phyloP scores from a whole-genome alignment of 768 basidiomycete genomes.

The Tricholoma sp. region DNA sequence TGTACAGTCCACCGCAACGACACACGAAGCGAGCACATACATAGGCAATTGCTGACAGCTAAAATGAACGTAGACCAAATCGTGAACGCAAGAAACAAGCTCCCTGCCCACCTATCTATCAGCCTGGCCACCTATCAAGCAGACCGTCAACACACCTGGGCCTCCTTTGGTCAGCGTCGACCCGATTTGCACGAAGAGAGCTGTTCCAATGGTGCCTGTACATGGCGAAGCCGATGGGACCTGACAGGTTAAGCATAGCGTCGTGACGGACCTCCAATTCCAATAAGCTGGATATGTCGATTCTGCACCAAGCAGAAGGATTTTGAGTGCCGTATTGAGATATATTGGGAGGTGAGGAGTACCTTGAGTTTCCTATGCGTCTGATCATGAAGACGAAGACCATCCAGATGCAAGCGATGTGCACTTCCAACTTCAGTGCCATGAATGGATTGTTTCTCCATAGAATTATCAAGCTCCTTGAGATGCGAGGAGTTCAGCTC shows the following conservation, averaged over 20 bases:
- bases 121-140: slow-evolving; percentile 25
- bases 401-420: slow-evolving; percentile 11
- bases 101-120: slow-evolving; percentile 23
- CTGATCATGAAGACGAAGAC: slow-evolving; percentile 20
- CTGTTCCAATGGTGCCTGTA: slow-evolving; percentile 70
- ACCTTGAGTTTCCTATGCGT: slow-evolving; percentile 38
- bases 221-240: slow-evolving; percentile 1
- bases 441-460: background rate
- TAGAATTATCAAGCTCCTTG: background rate
- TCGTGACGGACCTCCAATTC: slow-evolving; percentile 36
- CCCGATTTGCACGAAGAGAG: slow-evolving; percentile 73
- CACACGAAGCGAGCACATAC: slow-evolving; percentile 18
- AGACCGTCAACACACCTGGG: slow-evolving; percentile 39
- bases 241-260: background rate
- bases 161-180: slow-evolving; percentile 54
- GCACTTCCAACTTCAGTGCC: slow-evolving; percentile 2
- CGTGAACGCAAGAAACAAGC: slow-evolving; percentile 45
- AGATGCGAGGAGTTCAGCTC: background rate
- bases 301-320: slow-evolving; percentile 22
- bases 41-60: slow-evolving; percentile 43
- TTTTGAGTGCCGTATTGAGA: background rate
- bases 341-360: background rate
- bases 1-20: background rate
- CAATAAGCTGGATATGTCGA: slow-evolving; percentile 49
- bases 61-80: slow-evolving; percentile 46